Evolutionary conservation across 2,329 filamentous ascomycete genomes (phyloP), one percentile per base, ranked within the genome.

Genomic region (Aspergillus fumigatiaffinis): DNA sequence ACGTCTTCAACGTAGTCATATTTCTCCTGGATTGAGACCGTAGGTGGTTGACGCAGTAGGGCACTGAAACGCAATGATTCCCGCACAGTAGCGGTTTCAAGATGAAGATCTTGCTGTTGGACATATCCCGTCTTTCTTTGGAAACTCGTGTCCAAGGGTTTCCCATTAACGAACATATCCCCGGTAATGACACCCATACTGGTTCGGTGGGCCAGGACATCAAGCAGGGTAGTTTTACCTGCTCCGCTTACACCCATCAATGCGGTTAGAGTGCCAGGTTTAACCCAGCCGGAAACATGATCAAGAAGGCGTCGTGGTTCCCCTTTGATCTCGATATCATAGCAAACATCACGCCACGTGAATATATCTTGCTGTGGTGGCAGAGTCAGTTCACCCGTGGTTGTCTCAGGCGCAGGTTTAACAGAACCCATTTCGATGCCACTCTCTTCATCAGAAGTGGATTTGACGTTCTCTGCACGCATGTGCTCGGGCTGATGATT

Each of bases 221-320:
- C 90, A 4, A 97, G 80, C 14, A 97, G 82, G 0, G 92, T 96
- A 0, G 92, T 96, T 73, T 96, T 96, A 47, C 92, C 92, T 9
- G 92, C 92, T 57, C 92, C 91, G 28, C 88, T 92, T 4, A 92
- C 90, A 74, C 91, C 90, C 91, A 96, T 96, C 2, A 96, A 80
- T 9, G 91, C 92, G 1, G 91, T 96, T 51, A 96, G 70, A 4
- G 90, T 96, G 56, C 92, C 92, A 3, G 92, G 92, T 74, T 95
- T 93, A 54, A 96, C 91, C 90, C 91, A 96, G 29, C 92, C 92
- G 64, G 93, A 88, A 17, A 96, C 89, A 61, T 93, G 79, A 65
- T 96, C 87, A 60, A 96, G 79, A 61, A 96, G 87, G 38, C 87
- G 84, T 9, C 91, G 84, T 1, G 80, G 76, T 64, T 91, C 85